Conservation (phyloP, 1,284 basidiomycete species). For the Sanguinoderma infundibulare region DNA sequence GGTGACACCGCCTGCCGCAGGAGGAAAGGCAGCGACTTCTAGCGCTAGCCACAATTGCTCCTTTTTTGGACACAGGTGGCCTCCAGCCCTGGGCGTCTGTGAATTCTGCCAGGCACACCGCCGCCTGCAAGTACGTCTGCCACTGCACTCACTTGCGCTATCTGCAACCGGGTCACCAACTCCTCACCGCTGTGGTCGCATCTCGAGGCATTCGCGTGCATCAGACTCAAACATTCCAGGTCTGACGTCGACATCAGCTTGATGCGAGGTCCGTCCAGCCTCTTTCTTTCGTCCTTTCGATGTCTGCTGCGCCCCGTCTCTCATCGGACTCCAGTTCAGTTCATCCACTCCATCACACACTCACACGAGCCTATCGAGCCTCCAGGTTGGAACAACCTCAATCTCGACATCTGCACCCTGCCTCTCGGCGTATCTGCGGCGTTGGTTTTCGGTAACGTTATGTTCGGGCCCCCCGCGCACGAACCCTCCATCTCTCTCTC, state of each 20-base stretch:
- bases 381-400: background rate
- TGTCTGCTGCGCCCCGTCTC: background rate
- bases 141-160: background rate
- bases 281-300: background rate
- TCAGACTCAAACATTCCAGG: background rate
- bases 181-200: background rate
- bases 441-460: background rate
- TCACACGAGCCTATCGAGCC: background rate
- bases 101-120: no score
- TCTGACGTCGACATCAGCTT: background rate
- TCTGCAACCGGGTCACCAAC: background rate
- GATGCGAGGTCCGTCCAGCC: background rate
- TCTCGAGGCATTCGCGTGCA: background rate
- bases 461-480: background rate
- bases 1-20: no score
- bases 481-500: background rate
- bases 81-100: background rate
- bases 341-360: background rate
- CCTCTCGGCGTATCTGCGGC: background rate
- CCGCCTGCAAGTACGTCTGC: background rate
- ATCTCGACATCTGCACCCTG: no score
- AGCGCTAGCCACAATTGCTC: background rate
- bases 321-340: background rate
- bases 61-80: background rate
- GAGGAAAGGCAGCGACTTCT: background rate